Evolutionary conservation across 371 early-diverging fungal genomes (phyloP).

Genomic region (Rhizopus delemar): DNA sequence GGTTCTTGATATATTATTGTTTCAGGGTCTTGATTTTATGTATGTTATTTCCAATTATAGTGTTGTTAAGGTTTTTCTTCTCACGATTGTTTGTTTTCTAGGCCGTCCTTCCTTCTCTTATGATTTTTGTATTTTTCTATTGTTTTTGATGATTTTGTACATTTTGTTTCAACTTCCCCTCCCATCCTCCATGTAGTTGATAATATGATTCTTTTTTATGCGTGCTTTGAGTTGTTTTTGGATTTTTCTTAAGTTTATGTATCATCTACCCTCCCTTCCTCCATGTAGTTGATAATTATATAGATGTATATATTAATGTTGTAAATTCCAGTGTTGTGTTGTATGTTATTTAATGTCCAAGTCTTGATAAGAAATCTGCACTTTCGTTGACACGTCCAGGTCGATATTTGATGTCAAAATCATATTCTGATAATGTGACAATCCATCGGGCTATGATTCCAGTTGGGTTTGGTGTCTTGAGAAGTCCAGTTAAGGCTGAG

Average conservation of each 20-base stretch:
- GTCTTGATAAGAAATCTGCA: conserved; percentile 2
- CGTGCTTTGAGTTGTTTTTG: neutral
- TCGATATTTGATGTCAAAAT: conserved; percentile 1
- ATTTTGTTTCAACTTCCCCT: neutral
- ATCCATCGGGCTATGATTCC: conserved; percentile 6
- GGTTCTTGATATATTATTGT: too few relatives aligned
- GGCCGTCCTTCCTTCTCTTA: too few relatives aligned
- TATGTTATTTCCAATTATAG: too few relatives aligned
- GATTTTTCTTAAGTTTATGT: neutral
- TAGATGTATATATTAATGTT: too few relatives aligned
- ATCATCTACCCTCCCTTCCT: neutral
- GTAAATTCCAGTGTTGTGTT: too few relatives aligned
- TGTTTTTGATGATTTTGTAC: too few relatives aligned
- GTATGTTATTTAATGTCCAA: conserved; percentile 1
- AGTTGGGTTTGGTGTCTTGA: neutral
- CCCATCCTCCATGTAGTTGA: too few relatives aligned
- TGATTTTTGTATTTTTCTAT: too few relatives aligned
- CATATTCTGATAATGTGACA: neutral
- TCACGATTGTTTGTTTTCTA: too few relatives aligned
- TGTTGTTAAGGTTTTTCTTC: neutral
- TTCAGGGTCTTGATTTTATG: too few relatives aligned
- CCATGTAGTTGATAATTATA: neutral
- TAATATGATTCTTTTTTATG: too few relatives aligned
- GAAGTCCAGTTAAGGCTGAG: neutral
- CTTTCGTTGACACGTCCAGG: conserved; percentile 1